These are phyloP conservation scores for Rhododendron molle DNA, from an alignment of 148 eudicot genomes.

Conservation along the genomic window DNA sequence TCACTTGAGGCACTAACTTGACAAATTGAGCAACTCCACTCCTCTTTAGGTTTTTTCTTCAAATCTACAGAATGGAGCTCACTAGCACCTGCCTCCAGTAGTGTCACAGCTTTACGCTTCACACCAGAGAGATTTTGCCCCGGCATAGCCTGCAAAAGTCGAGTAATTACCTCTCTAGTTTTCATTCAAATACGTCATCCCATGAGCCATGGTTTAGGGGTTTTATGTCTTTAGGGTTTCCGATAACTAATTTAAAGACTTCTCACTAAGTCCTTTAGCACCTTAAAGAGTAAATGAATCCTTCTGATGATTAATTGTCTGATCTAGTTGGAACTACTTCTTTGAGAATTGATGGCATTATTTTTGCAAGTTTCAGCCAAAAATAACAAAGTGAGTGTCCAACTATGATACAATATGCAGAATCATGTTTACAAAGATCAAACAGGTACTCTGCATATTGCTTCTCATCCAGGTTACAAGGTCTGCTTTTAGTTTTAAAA, in stretches of 20 bases:
- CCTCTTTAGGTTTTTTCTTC: constrained; percentile 38
- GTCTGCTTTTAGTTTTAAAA: background rate
- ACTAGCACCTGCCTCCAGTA: constrained; percentile 19
- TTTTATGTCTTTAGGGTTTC: background rate
- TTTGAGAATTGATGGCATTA: background rate
- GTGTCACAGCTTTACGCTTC: constrained; percentile 48
- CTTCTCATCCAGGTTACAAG: background rate
- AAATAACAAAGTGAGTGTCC: background rate
- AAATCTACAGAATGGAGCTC: constrained; percentile 12
- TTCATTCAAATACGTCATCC: background rate
- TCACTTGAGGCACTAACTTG: constrained; percentile 46
- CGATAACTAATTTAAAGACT: background rate
- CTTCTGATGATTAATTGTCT: background rate
- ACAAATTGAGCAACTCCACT: constrained; percentile 63
- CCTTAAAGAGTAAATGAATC: background rate
- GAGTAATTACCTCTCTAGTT: background rate
- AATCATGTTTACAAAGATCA: background rate
- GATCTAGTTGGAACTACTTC: background rate
- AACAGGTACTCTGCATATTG: background rate
- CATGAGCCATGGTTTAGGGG: background rate
- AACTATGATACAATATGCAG: background rate
- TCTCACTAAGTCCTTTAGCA: background rate
- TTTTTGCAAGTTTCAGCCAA: background rate
- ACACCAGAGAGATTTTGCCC: constrained; percentile 25
- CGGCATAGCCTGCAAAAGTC: constrained; percentile 47